Percentiles rank a stretch among this genome's conserved stretches.
phyloP scores from a whole-genome alignment of 441 rosid genomes.

The Populus hybrid region DNA sequence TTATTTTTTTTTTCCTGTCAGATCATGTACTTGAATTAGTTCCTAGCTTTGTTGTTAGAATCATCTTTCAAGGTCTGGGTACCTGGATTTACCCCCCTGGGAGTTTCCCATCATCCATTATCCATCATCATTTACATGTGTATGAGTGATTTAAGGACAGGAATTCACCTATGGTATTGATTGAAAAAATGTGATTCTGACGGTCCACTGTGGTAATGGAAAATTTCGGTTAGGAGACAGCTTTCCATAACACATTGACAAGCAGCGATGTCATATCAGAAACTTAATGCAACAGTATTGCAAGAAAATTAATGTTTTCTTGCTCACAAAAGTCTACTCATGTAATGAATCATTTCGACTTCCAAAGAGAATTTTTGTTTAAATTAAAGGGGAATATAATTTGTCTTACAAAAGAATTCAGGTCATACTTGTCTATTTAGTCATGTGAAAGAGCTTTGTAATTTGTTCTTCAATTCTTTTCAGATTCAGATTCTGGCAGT shows the following conservation, averaged over 20 bases:
- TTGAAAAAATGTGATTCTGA: too few species aligned
- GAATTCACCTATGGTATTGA: too few species aligned
- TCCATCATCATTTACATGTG: background rate
- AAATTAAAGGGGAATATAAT: background rate
- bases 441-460: background rate
- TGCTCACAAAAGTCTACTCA: background rate
- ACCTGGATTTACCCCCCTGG: background rate
- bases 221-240: too few species aligned
- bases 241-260: too few species aligned
- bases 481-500: conserved; percentile 59
- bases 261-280: too few species aligned
- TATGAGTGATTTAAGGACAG: too few species aligned
- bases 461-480: conserved; percentile 16
- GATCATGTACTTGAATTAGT: background rate
- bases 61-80: too few species aligned
- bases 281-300: background rate
- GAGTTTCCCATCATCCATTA: background rate
- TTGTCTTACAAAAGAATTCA: background rate
- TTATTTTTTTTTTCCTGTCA: too few species aligned
- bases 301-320: background rate
- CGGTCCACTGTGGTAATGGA: too few species aligned
- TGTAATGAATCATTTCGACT: background rate
- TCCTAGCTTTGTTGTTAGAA: background rate
- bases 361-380: background rate
- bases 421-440: background rate